These are phyloP conservation scores for Neurospora sp. DNA, from an alignment of 495 filamentous ascomycete genomes.

Conservation along the genomic window DNA sequence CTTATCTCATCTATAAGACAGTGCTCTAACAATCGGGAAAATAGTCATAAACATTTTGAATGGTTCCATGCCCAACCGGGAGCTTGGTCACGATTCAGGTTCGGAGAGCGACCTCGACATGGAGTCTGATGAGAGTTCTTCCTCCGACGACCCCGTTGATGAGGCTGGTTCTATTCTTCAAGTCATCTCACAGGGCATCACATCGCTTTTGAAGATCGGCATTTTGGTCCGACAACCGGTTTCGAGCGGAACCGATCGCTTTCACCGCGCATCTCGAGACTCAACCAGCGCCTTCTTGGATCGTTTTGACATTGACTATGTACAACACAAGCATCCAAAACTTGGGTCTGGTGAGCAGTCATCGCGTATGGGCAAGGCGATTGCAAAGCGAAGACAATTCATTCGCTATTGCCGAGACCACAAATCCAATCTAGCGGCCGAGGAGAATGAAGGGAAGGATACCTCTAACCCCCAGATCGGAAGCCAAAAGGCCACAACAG, in stretches of 20 bases:
- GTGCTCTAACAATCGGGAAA: not conserved
- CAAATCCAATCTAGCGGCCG: slow-evolving; percentile 1
- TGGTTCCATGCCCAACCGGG: not conserved
- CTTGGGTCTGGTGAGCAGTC: slow-evolving; percentile 2
- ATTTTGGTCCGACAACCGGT: not conserved
- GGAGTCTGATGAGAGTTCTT: not conserved
- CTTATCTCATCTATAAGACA: too few species aligned
- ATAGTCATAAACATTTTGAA: not conserved
- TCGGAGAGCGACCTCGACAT: not conserved
- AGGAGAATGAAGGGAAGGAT: not conserved
- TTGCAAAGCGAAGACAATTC: slow-evolving; percentile 23
- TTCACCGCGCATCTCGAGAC: not conserved
- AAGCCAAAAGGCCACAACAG: not conserved
- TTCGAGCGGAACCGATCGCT: not conserved
- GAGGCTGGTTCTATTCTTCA: not conserved
- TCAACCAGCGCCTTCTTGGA: not conserved
- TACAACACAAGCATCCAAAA: slow-evolving; percentile 2
- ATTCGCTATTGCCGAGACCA: slow-evolving; percentile 26
- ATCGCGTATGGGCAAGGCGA: slow-evolving; percentile 17
- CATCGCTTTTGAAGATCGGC: not conserved
- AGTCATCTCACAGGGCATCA: not conserved
- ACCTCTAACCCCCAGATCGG: not conserved
- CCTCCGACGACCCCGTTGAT: not conserved
- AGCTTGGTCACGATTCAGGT: not conserved
- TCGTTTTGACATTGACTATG: slow-evolving; percentile 2